Evolutionary conservation across 352 stramenopile species (phyloP).

Genomic region (Phytophthora multivora): DNA sequence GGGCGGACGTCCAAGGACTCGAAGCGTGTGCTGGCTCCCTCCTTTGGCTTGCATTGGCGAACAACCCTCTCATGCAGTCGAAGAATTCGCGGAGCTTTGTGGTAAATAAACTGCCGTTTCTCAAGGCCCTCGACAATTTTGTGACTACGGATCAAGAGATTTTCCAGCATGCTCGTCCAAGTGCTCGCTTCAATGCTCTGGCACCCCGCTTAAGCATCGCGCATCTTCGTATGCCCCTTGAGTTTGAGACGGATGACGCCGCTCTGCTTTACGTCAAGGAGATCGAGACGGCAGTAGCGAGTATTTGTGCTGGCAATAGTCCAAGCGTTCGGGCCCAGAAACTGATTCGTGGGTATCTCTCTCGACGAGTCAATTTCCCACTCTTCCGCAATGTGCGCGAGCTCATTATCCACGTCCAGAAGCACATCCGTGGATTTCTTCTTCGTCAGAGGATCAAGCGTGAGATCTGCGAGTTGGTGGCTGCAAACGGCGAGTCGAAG

Average conservation of each 20-base stretch:
- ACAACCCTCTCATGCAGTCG: conserved; percentile 66
- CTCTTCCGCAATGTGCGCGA: conserved; percentile 48
- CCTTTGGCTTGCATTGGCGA: conserved; percentile 61
- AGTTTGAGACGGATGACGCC: conserved; percentile 51
- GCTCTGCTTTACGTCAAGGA: conserved; percentile 43
- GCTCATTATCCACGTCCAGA: conserved; percentile 61
- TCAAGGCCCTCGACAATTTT: conserved; percentile 67
- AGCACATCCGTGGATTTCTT: conserved; percentile 63
- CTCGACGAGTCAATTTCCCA: conserved; percentile 41
- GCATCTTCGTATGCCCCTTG: conserved; percentile 41
- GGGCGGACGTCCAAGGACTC: conserved; percentile 55
- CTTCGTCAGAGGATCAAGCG: conserved; percentile 49
- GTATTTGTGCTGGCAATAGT: conserved; percentile 51
- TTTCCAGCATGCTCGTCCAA: conserved; percentile 50
- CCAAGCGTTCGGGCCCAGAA: conserved; percentile 35
- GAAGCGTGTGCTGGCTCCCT: conserved; percentile 42
- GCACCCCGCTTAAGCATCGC: conserved; percentile 38
- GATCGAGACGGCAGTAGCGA: conserved; percentile 33
- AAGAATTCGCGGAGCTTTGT: conserved; percentile 63
- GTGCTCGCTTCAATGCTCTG: conserved; percentile 41
- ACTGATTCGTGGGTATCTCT: conserved; percentile 57
- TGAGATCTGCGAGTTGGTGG: conserved; percentile 59
- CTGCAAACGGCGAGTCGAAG: conserved; percentile 45
- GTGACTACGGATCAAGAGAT: conserved; percentile 70
- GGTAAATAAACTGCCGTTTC: conserved; percentile 67